These are phyloP conservation scores for Aspergillus japonicus DNA, from an alignment of 2,329 filamentous ascomycete genomes.

Conservation along the genomic window DNA sequence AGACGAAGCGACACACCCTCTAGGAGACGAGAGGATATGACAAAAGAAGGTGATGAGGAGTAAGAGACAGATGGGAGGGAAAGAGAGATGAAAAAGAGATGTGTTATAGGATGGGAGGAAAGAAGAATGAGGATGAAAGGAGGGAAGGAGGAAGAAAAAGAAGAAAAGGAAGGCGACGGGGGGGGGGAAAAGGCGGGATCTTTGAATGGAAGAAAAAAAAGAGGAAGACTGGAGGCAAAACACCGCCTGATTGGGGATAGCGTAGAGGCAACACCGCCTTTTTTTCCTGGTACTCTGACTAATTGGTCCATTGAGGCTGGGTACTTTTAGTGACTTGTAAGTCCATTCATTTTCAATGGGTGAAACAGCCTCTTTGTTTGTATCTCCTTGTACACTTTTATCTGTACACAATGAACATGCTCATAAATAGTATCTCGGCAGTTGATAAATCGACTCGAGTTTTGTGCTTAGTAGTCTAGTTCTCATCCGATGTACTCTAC, in stretches of 20 bases:
- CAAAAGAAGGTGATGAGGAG: slow-evolving; percentile 16
- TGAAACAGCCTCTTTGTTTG: background rate
- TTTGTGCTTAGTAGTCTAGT: no score
- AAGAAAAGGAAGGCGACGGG: slow-evolving; percentile 24
- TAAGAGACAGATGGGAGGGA: slow-evolving; percentile 14
- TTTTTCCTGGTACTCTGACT: background rate
- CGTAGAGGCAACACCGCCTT: slow-evolving; percentile 8
- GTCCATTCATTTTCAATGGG: background rate
- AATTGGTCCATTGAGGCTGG: background rate
- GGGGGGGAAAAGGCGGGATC: slow-evolving; percentile 19
- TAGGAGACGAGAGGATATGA: slow-evolving; percentile 14
- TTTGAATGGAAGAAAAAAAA: slow-evolving; percentile 24
- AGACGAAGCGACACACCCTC: slow-evolving; percentile 21
- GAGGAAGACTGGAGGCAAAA: slow-evolving; percentile 25
- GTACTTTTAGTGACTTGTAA: background rate
- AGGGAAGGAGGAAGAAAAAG: slow-evolving; percentile 30
- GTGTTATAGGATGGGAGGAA: slow-evolving; percentile 16
- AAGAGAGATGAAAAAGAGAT: slow-evolving; percentile 22
- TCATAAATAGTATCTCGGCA: background rate
- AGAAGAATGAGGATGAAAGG: slow-evolving; percentile 25
- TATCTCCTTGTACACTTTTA: background rate
- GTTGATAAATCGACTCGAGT: no score
- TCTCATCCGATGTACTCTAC: background rate
- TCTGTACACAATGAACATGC: background rate
- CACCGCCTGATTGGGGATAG: slow-evolving; percentile 30